Conservation (phyloP, 768 basidiomycete genomes). For the Gymnopilus dilepis region DNA sequence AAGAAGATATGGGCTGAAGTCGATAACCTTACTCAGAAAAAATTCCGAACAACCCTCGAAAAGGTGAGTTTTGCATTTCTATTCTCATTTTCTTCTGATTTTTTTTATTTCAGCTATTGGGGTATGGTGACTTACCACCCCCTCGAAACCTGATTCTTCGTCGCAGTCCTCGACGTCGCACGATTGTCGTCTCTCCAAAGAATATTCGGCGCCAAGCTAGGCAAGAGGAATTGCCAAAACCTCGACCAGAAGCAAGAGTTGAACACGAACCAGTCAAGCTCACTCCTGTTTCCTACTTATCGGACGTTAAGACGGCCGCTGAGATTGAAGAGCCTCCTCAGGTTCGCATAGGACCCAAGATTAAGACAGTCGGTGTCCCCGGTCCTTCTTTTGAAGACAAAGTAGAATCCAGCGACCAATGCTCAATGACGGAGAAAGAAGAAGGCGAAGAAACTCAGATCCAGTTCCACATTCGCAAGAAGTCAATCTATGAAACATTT, state of each 20-base stretch:
- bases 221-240: not conserved
- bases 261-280: slow-evolving; percentile 8
- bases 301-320: not conserved
- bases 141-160: slow-evolving; percentile 5
- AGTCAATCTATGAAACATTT: not conserved
- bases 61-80: not conserved
- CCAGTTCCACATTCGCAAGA: not conserved
- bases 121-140: slow-evolving; percentile 3
- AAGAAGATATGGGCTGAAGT: slow-evolving; percentile 12
- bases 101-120: slow-evolving; percentile 2
- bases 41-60: not conserved
- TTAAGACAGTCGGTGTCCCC: not conserved
- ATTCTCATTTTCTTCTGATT: not conserved
- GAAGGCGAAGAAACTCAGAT: not conserved
- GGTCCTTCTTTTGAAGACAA: not conserved
- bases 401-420: not conserved
- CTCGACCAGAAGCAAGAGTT: not conserved
- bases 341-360: not conserved
- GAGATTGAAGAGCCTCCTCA: not conserved
- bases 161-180: not conserved
- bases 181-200: not conserved
- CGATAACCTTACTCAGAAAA: not conserved
- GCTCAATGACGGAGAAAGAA: not conserved
- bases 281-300: slow-evolving; percentile 1
- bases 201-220: not conserved